phyloP scores from a whole-genome alignment of 2,329 filamentous ascomycete species.

The Paradendryphiella salina region DNA sequence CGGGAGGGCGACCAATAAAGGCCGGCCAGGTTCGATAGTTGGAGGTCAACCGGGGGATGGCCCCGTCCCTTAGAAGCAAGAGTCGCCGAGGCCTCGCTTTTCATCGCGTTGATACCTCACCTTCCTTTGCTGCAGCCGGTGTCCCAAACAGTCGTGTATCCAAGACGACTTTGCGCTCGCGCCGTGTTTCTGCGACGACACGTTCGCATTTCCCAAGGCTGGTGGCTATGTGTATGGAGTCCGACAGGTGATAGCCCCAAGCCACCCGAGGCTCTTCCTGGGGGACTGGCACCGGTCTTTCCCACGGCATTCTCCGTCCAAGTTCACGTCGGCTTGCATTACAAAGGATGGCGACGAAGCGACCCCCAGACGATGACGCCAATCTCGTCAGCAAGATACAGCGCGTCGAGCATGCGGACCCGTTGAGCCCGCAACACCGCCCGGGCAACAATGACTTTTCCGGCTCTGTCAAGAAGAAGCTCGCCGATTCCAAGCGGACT shows the following conservation, averaged over 20 bases:
- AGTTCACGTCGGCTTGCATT: slow-evolving; percentile 17
- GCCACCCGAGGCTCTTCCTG: slow-evolving; percentile 19
- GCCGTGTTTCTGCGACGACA: background rate
- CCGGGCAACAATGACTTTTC: slow-evolving; percentile 41
- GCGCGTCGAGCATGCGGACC: slow-evolving; percentile 38
- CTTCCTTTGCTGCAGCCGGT: background rate
- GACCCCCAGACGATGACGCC: slow-evolving; percentile 28
- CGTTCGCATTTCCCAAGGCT: background rate
- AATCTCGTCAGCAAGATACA: slow-evolving; percentile 35
- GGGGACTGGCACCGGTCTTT: slow-evolving; percentile 11
- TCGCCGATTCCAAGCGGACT: slow-evolving; percentile 63
- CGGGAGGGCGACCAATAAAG: slow-evolving; percentile 15
- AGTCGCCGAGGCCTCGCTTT: slow-evolving; percentile 16
- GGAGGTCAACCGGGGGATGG: slow-evolving; percentile 5
- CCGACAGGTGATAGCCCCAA: slow-evolving; percentile 18
- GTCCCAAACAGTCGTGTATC: slow-evolving; percentile 3
- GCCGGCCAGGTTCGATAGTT: slow-evolving; percentile 1
- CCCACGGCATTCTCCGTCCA: slow-evolving; percentile 14
- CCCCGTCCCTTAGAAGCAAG: slow-evolving; percentile 11
- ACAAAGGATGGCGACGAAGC: slow-evolving; percentile 33
- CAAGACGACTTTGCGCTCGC: background rate
- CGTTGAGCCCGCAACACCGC: slow-evolving; percentile 27
- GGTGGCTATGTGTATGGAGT: slow-evolving; percentile 13
- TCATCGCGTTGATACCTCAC: slow-evolving; percentile 8
- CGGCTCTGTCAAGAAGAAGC: slow-evolving; percentile 54